phyloP scores from a whole-genome alignment of 2,329 filamentous ascomycete genomes.

The Bimuria novae-zelandiae region DNA sequence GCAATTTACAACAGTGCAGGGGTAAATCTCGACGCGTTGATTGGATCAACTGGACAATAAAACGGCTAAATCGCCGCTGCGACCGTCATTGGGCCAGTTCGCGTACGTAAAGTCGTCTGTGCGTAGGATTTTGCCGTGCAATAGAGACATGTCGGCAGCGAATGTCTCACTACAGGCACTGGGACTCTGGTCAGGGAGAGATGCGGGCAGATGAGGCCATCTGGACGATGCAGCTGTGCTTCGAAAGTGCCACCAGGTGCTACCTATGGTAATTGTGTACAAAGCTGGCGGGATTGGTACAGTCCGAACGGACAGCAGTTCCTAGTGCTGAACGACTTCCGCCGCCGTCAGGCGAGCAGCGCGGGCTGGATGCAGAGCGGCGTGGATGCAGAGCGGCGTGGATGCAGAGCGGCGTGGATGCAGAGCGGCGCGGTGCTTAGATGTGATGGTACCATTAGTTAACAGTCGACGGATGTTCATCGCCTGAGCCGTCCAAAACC shows the following conservation, averaged over 20 bases:
- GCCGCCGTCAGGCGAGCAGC: constrained; percentile 7
- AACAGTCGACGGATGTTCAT: too few species aligned
- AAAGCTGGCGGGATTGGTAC: not conserved
- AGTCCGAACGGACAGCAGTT: not conserved
- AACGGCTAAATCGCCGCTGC: constrained; percentile 40
- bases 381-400: not conserved
- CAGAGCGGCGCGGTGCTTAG: not conserved
- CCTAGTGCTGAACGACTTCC: constrained; percentile 4
- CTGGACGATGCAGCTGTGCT: not conserved
- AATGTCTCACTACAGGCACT: not conserved
- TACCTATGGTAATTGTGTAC: too few species aligned
- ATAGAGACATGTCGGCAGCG: not conserved
- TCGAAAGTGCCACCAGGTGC: not conserved
- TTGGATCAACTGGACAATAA: constrained; percentile 30
- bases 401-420: not conserved
- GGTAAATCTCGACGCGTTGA: constrained; percentile 22
- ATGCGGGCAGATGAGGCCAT: constrained; percentile 1
- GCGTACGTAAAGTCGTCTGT: not conserved
- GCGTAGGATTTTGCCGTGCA: not conserved
- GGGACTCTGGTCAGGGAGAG: not conserved
- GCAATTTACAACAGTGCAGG: constrained; percentile 41
- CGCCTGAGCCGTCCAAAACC: too few species aligned
- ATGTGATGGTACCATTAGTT: not conserved
- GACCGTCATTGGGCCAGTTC: constrained; percentile 23
- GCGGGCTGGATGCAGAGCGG: constrained; percentile 1